A percentile compares a stretch with the other conserved stretches of the same genome.
These are phyloP conservation scores for Comarum palustre DNA, from an alignment of 306 rosid species.

Conservation along the genomic window DNA sequence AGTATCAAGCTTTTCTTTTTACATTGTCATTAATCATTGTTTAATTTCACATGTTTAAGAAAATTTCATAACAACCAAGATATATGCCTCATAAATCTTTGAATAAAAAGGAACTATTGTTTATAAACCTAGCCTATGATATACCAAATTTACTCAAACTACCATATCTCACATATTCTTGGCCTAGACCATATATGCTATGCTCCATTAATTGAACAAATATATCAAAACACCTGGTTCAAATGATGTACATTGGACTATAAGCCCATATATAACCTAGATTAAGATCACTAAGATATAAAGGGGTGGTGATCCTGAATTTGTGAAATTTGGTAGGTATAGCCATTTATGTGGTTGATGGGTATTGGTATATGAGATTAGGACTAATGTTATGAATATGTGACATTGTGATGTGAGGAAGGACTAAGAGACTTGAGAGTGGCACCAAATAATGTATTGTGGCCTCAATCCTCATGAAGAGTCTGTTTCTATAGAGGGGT, in stretches of 20 bases:
- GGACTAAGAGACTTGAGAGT: conserved; percentile 9
- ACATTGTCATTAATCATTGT: not conserved
- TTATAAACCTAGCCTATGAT: not conserved
- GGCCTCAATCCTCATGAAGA: conserved; percentile 30
- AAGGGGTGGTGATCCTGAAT: not conserved
- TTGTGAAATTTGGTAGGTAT: conserved; percentile 28
- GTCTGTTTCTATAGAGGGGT: conserved; percentile 39
- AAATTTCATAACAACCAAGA: not conserved
- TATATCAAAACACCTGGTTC: not conserved
- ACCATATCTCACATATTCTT: conserved; percentile 6
- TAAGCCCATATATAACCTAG: not conserved
- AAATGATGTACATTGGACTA: not conserved
- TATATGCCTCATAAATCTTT: not conserved
- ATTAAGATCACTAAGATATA: not conserved
- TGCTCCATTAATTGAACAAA: not conserved
- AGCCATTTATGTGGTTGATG: conserved; percentile 43
- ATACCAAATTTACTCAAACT: not conserved
- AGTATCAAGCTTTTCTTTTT: conserved; percentile 6
- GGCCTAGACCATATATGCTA: not conserved
- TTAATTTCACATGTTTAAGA: conserved; percentile 23
- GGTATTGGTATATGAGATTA: conserved; percentile 20
- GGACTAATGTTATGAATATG: conserved; percentile 10
- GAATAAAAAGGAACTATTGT: not conserved
- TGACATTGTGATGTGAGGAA: conserved; percentile 34
- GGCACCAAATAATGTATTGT: conserved; percentile 29